Evolutionary conservation across 179 eudicot genomes (phyloP), one percentile per base, ranked within the genome.

Genomic region (Carnegiea gigantea): DNA sequence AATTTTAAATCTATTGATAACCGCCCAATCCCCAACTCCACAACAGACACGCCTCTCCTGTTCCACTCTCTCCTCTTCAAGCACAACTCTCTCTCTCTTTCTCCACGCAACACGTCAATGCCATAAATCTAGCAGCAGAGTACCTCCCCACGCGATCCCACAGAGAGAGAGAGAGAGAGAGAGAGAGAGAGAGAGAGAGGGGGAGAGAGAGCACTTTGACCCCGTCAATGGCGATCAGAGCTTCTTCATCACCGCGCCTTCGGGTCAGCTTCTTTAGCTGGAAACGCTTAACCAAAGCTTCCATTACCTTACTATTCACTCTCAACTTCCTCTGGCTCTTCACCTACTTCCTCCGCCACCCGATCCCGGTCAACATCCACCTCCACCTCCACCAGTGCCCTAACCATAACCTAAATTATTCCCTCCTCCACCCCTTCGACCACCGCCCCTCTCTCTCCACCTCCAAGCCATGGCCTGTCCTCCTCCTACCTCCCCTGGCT

Each of bases 401-500:
- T 84, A 1, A 9, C 73, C 6, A 68, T 18, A n/a, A 73, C 81
- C 2, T 23, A 17, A 57, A 23, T 67, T 83, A 44, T 86, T 33
- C 82, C 44, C 80, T 11, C 72, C 24, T 90, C 70, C 88, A 18
- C 30, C 77, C 36, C 26, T 49, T 18, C 76, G 79, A 46, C 81
- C 79, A 54, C 79, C 89, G 24, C 82, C 85, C 75, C 57, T 82
- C 79, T 83, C 70, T 80, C 86, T 20, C 80, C 1, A 76, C 84
- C 10, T 78, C 86, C 18, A 85, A 96, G 62, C 93, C 98, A 24
- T 96, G 99, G 99, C 98, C 99, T 0, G 86, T 87, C 54, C 85
- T 96, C 97, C 0, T 95, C 99, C 2, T 91, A 89, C 87, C 93
- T 94, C 85, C 99, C 99, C 67, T 6, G 54, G 91, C 28, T 87